Conservation (phyloP, 306 rosid species). For the Cajanus cajan region DNA sequence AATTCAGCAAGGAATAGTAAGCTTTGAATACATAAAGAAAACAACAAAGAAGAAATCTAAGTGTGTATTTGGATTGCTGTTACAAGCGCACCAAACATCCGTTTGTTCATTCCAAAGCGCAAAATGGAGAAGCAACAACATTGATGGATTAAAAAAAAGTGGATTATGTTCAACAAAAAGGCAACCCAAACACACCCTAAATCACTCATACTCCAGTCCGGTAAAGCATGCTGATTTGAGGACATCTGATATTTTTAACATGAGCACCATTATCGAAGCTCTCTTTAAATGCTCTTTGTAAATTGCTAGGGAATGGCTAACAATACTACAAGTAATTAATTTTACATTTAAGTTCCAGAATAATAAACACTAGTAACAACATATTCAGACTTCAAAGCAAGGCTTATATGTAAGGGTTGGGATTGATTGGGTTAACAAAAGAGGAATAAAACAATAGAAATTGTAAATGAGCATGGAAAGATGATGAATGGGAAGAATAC, state of each 20-base stretch:
- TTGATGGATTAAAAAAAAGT: no score
- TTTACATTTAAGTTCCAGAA: not conserved
- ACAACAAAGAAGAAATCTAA: not conserved
- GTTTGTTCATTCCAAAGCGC: no score
- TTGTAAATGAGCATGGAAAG: not conserved
- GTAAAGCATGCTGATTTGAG: not conserved
- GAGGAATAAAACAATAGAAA: not conserved
- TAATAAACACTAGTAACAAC: not conserved
- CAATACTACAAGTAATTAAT: not conserved
- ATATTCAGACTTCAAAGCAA: not conserved
- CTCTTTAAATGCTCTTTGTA: not conserved
- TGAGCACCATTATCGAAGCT: not conserved
- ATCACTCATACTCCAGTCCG: not conserved
- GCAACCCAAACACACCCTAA: no score
- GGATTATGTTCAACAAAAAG: no score
- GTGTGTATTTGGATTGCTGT: no score
- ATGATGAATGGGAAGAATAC: constrained; percentile 3
- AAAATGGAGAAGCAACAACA: no score
- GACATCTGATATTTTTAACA: not conserved
- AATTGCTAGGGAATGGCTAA: not conserved
- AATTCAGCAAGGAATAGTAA: not conserved
- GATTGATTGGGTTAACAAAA: not conserved
- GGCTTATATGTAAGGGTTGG: constrained; percentile 1
- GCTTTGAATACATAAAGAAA: not conserved
- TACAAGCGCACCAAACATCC: no score